Conservation (phyloP, 2,329 filamentous ascomycete species). For the Macroventuria anomochaeta region DNA sequence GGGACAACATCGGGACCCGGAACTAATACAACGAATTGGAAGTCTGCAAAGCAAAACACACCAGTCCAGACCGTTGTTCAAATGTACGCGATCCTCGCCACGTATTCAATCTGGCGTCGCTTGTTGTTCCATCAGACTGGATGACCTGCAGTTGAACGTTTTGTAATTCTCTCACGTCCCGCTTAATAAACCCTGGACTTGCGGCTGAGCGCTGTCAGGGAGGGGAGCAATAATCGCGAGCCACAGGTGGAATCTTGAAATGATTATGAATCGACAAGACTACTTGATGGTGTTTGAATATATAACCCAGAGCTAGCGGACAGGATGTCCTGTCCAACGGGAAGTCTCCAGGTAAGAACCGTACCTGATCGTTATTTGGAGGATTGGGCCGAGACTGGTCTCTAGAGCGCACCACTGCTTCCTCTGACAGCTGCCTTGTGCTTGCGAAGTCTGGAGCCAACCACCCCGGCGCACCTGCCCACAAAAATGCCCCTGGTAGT, state of each 20-base stretch:
- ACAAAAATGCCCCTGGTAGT: background rate
- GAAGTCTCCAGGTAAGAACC: background rate
- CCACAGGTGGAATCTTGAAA: background rate
- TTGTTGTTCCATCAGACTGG: background rate
- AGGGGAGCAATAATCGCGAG: background rate
- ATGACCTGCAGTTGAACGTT: background rate
- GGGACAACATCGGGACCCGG: background rate
- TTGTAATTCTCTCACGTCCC: background rate
- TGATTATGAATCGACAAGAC: background rate
- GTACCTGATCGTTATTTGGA: background rate
- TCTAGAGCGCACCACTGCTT: background rate
- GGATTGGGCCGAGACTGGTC: constrained; percentile 9
- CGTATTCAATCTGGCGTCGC: constrained; percentile 9
- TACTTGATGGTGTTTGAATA: background rate
- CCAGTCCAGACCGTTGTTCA: constrained; percentile 2
- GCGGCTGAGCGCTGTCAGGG: constrained; percentile 1
- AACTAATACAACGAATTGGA: background rate
- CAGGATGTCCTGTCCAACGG: background rate
- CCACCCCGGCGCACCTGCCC: constrained; percentile 8
- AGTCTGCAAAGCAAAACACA: background rate
- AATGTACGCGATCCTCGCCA: constrained; percentile 13
- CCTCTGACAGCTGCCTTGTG: constrained; percentile 11
- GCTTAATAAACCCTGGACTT: background rate
- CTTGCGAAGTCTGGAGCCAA: constrained; percentile 5
- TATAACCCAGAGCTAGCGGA: background rate